Base-by-base conservation (phyloP, 768 basidiomycete genomes). In the Lactifluus pinguis region DNA sequence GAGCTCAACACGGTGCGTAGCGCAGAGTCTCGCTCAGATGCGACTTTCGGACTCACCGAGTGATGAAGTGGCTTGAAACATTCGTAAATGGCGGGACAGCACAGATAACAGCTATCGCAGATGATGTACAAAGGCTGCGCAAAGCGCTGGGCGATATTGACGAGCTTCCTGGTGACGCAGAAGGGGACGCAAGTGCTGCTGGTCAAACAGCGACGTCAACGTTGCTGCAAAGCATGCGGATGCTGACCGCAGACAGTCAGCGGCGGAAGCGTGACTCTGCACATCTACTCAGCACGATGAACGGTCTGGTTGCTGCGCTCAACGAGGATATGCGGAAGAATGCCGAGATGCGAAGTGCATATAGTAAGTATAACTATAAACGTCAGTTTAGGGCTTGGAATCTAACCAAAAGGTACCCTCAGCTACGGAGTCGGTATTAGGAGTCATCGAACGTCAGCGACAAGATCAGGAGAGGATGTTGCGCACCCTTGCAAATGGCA, bases 21-120 rank as follows among this genome's bases (percentile, higher is more conserved):
- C n/a, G 14, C 21, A 4, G 7, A 21, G 2, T 19, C 10, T 19
- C 17, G 42, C 1, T 32, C 14, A 36, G 11, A 41, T n/a, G 21
- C 1, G n/a, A 36, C 41, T 15, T 19, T 38, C 32, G 6, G 39
- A 21, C 11, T 32, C 49, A 50, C 6, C 49, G 59, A 11, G 15
- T 59, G 36, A 67, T 67, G 47, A 66, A 88, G 83, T 94, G 92
- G 92, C 79, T 94, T 45, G 92, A 93, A 66, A 75, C 83, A 3
- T 92, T 92, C 69, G 88, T 92, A 42, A 83, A 83, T 44, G 83
- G 84, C 48, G 85, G 86, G n/a, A 85, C 84, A 0, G 79, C 80
- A 14, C 87, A 91, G 64, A 84, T 89, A 25, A 81, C 86, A 66
- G 73, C 75, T 39, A 75, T 91, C 14, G 80, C 83, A 10, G 74